phyloP scores from a whole-genome alignment of 306 rosid species.

The Medicago ruthenica region DNA sequence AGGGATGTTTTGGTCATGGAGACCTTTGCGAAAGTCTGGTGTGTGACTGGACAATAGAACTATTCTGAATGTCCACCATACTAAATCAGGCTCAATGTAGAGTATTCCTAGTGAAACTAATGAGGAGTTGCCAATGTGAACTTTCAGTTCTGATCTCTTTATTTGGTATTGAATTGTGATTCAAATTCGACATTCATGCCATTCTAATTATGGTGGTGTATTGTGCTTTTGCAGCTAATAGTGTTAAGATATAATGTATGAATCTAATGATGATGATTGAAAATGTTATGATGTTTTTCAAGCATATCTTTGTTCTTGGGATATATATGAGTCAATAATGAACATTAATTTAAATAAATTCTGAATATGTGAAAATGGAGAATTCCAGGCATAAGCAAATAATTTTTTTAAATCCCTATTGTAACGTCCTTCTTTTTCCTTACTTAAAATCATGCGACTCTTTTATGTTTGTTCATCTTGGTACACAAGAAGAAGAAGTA shows the following conservation, averaged over 20 bases:
- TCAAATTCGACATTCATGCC: not conserved
- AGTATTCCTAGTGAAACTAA: not conserved
- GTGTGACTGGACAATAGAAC: not conserved
- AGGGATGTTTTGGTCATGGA: not conserved
- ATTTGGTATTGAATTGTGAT: not conserved
- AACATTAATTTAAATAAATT: too few species aligned
- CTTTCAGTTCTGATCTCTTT: not conserved
- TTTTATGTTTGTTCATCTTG: constrained; percentile 30
- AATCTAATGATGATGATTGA: not conserved
- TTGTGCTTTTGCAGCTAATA: not conserved
- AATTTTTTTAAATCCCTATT: not conserved
- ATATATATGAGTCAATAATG: too few species aligned
- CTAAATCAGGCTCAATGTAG: not conserved
- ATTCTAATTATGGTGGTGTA: not conserved
- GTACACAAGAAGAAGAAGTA: constrained; percentile 30
- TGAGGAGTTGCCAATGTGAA: not conserved
- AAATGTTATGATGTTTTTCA: too few species aligned
- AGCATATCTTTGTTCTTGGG: too few species aligned
- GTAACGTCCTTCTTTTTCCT: constrained; percentile 11
- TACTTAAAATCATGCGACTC: constrained; percentile 5
- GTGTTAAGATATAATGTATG: not conserved
- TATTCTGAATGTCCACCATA: not conserved
- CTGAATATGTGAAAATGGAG: not conserved
- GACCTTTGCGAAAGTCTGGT: not conserved
- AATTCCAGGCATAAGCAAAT: not conserved